phyloP scores from a whole-genome alignment of 1,284 basidiomycete genomes.

The Cryptococcus jaspeensis region DNA sequence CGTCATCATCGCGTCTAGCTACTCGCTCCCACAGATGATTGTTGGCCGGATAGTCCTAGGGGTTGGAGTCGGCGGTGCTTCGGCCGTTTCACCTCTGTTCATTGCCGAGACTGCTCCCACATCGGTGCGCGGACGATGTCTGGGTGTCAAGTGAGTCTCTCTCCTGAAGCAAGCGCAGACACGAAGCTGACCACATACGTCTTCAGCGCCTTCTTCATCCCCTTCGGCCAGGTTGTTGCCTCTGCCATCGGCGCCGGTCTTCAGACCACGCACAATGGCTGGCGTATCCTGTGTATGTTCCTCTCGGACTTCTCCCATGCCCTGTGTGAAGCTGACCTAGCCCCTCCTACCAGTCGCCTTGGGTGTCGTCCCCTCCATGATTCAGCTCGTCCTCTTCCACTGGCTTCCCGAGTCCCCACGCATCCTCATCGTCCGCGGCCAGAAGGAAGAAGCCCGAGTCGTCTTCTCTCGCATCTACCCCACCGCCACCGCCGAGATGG shows the following conservation, averaged over 20 bases:
- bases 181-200: neutral
- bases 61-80: conserved; percentile 40
- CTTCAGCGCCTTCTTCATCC: conserved; percentile 41
- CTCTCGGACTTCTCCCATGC: neutral
- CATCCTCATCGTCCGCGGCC: conserved; percentile 33
- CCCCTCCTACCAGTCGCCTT: conserved; percentile 16
- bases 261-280: conserved; percentile 18
- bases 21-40: conserved; percentile 34
- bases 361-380: conserved; percentile 41
- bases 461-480: conserved; percentile 34
- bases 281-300: conserved; percentile 20
- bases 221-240: conserved; percentile 45
- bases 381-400: conserved; percentile 42
- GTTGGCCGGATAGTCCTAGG: conserved; percentile 47
- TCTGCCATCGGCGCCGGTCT: conserved; percentile 37
- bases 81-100: conserved; percentile 21
- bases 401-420: conserved; percentile 47
- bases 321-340: neutral
- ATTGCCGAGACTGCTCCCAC: conserved; percentile 48
- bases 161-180: neutral
- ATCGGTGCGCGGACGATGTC: conserved; percentile 35
- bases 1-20: conserved; percentile 41
- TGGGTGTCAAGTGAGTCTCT: conserved; percentile 19
- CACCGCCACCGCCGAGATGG: conserved; percentile 29
- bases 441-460: conserved; percentile 27